Evolutionary conservation across 495 filamentous ascomycete genomes (phyloP), one percentile per base, ranked within the genome.

Genomic region (Aspergillus bridgeri): DNA sequence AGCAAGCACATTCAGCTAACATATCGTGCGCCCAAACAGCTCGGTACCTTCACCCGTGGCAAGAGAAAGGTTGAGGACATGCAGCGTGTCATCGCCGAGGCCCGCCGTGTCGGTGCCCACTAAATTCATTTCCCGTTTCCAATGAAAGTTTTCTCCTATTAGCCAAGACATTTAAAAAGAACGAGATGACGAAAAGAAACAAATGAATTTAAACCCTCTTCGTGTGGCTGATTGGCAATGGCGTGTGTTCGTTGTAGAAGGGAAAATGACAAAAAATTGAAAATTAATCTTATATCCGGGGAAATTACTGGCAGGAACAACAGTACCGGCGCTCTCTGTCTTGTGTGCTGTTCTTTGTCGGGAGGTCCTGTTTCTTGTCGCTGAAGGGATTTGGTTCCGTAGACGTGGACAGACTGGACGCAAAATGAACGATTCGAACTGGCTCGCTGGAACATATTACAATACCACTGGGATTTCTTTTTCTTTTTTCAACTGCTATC

Each of bases 11-110:
- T 46, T 20, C 44, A 17, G 21, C 44, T 47, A 47, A 47, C 44
- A 45, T 24, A 17, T 44, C 50, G 27, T 20, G 22, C 25, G 47
- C 25, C 59, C n/a, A n/a, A n/a, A 57, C 52, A 90, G 84, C 92
- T 98, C 81, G 94, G 94, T 69, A 97, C 94, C 67, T 98, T 96
- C 79, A 86, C 86, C 68, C 92, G 94, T 71, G 94, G 92, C 65
- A 98, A 98, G 93, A 83, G 83, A 71, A 98, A 98, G 91, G 94
- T 97, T 62, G 94, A 98, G 74, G 92, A 96, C 81, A 89, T 98
- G 80, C 88, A 90, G 80, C 86, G 89, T 68, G 89, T 98, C 75
- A 98, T 98, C 78, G 92, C 92, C 66, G 94, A 98, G 84, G 86
- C 91, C 65, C 90, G 94, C 71, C 84, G 94, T 69, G 79, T 67